Base-by-base conservation (phyloP, 768 basidiomycete genomes). In the Crucibulum laeve region DNA sequence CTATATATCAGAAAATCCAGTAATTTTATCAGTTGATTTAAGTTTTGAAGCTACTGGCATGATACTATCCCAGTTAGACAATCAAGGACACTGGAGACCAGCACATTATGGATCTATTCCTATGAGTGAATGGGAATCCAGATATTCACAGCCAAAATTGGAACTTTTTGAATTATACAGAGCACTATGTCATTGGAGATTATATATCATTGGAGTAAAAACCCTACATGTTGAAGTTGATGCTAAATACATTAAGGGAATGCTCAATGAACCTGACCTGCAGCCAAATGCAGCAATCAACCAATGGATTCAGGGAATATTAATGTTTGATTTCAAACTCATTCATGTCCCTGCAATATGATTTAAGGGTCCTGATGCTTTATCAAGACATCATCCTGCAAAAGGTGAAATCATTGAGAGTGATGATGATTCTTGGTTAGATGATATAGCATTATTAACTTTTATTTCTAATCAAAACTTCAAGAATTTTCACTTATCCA, bases 351-450 rank as follows among this genome's bases (percentile, higher is more conserved):
- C 66, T 0, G 65, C 51, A 3, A 45, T 48, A 0, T 38, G 42
- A 24, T 62, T 63, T 42, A 40, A 43, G 39, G 69, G 59, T 7
- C 63, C 70, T 2, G 72, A 73, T 58, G 69, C 54, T 0, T 42
- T 74, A 6, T 73, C 69, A 4, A 44, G 62, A 30, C 41, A 55
- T 8, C 41, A 44, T 10, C 38, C 40, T 0, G 53, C 50, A 2
- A 54, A 55, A 22, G 48, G 26, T 10, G 53, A 56, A 25, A 25
- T 51, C 4, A 30, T 51, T 40, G n/a, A 50, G 41, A 17, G 2
- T 14, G 50, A 59, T 45, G 44, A 65, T 56, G 67, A 57, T 47
- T 44, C 37, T 3, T 61, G 58, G 56, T 37, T 56, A 2, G 58
- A 60, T 32, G 44, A 51, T n/a, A n/a, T n/a, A n/a, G n/a, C n/a